Conservation (phyloP, 768 basidiomycete species). For the Porphyrellus cyaneotinctus region DNA sequence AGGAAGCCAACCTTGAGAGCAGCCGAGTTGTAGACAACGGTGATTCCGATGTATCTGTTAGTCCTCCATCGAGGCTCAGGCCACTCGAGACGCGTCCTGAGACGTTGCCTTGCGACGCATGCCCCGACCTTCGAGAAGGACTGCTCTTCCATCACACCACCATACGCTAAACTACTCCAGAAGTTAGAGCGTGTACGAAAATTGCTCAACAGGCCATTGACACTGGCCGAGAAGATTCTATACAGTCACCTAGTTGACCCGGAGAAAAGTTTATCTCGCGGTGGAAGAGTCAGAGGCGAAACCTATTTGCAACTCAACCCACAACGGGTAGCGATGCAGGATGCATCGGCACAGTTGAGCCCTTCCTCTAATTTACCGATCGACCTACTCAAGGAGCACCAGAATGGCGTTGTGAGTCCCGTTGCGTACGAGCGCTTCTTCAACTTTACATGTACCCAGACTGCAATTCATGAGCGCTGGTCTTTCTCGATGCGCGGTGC, state of each 20-base stretch:
- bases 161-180: conserved; percentile 65
- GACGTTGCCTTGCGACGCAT: conserved; percentile 37
- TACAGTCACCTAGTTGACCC: conserved; percentile 89
- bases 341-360: conserved; percentile 84
- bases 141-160: conserved; percentile 77
- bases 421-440: not conserved
- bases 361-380: not conserved
- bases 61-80: conserved; percentile 18
- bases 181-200: conserved; percentile 69
- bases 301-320: conserved; percentile 87
- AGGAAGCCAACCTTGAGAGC: not conserved
- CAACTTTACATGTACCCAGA: conserved; percentile 35
- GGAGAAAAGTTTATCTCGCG: conserved; percentile 59
- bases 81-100: conserved; percentile 19
- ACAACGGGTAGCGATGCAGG: conserved; percentile 96
- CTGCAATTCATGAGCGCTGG: conserved; percentile 99
- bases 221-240: conserved; percentile 96
- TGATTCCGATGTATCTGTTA: conserved; percentile 18
- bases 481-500: conserved; percentile 76
- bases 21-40: not conserved
- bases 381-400: conserved; percentile 9
- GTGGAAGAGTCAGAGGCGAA: conserved; percentile 75
- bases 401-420: conserved; percentile 78
- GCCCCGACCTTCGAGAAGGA: conserved; percentile 47
- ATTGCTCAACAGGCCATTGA: conserved; percentile 72